phyloP scores from a whole-genome alignment of 371 early-diverging fungal genomes.

The Mucor circinelloides region DNA sequence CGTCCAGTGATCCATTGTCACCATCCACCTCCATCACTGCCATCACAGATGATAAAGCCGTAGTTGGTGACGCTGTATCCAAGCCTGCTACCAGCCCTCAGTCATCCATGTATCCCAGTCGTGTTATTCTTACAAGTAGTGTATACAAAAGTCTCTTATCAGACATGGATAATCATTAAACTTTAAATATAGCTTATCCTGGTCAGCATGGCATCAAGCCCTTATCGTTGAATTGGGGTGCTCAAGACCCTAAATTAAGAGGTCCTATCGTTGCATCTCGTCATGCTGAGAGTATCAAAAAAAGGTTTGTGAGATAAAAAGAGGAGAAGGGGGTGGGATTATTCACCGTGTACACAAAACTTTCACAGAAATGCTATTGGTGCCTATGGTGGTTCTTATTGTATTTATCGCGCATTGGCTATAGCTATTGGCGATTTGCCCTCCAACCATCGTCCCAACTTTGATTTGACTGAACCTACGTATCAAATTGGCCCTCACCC shows the following conservation, averaged over 20 bases:
- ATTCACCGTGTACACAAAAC: not conserved
- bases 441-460: slow-evolving; percentile 85
- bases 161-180: not conserved
- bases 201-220: slow-evolving; percentile 88
- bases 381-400: slow-evolving; percentile 94
- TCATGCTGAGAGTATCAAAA: slow-evolving; percentile 74
- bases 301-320: slow-evolving; percentile 48
- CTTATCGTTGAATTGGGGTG: slow-evolving; percentile 85
- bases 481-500: slow-evolving; percentile 82
- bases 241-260: slow-evolving; percentile 68
- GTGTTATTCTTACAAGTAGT: slow-evolving; percentile 54
- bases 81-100: not conserved
- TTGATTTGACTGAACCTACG: slow-evolving; percentile 87
- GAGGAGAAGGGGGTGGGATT: not conserved
- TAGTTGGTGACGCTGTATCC: not conserved
- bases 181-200: slow-evolving; percentile 69
- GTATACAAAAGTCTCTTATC: not conserved
- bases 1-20: not conserved
- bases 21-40: not conserved
- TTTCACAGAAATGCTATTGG: slow-evolving; percentile 85
- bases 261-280: slow-evolving; percentile 92
- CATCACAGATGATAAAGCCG: not conserved
- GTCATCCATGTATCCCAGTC: slow-evolving; percentile 37
- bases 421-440: slow-evolving; percentile 91
- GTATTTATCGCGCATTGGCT: slow-evolving; percentile 91